Evolutionary conservation across 2,329 filamentous ascomycete genomes (phyloP), one percentile per base, ranked within the genome.

Genomic region (Epichloe gansuensis): DNA sequence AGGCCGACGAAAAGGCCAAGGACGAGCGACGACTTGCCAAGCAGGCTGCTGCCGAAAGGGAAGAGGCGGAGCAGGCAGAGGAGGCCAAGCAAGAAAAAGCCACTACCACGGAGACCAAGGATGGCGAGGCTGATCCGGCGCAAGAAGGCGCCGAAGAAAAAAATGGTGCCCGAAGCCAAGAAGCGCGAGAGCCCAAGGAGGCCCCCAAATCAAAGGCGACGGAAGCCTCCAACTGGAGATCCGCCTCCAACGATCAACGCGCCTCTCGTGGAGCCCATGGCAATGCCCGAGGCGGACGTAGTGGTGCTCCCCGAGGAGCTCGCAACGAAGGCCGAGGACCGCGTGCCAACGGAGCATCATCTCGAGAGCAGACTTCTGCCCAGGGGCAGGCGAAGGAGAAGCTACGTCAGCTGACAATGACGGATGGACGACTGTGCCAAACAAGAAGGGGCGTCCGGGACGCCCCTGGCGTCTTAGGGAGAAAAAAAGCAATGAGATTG

Each of bases 1-100:
- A 95, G 61, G 82, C 85, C 1, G 88, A 93, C 1, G 88, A 93
- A 57, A 93, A 91, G 74, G 85, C 81, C 45, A 90, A 88, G 69
- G 88, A 88, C 61, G 86, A 89, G 58, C 76, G 75, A 54, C 76
- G 79, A 50, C 67, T 81, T 37, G 82, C 78, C 25, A 82, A 82
- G 67, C 76, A 80, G 55, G 76, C 75, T 39, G 74, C 75, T 31
- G 74, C 71, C 8, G 75, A 74, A 51, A 74, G 75, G 60, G 71
- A 72, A 39, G 69, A 67, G 41, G 67, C 67, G 11, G 53, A 41
- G 25, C 25, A 65, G 46, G 65, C 59, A 31, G 67, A 70, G 42
- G 63, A 62, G 2, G 65, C 69, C 51, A 65, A 67, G 35, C 61
- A 65, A 52, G 61, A 65, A 5, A 66, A 69, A 48, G 66, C 61